Conservation (phyloP, 1,139 yeast species). For the Wickerhamomyces sp. region DNA sequence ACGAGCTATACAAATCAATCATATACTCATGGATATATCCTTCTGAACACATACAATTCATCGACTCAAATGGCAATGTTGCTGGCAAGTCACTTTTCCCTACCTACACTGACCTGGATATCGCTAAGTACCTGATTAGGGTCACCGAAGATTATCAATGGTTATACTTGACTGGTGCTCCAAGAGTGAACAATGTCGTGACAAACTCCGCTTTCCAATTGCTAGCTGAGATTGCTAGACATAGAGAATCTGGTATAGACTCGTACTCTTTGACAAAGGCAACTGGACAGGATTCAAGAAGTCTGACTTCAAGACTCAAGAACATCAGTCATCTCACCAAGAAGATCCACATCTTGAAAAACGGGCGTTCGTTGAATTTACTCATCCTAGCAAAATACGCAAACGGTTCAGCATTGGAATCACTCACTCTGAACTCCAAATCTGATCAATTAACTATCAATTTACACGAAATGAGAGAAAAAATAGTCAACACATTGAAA, state of each 20-base stretch:
- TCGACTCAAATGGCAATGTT: not conserved
- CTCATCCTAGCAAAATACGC: slow-evolving; percentile 44
- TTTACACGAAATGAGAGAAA: slow-evolving; percentile 31
- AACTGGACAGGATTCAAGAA: slow-evolving; percentile 69
- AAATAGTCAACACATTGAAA: slow-evolving; percentile 52
- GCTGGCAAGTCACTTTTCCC: not conserved
- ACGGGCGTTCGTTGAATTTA: slow-evolving; percentile 47
- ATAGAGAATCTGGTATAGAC: slow-evolving; percentile 51
- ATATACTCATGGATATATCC: slow-evolving; percentile 32
- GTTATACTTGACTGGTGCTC: slow-evolving; percentile 36
- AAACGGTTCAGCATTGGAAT: slow-evolving; percentile 14
- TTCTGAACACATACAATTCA: slow-evolving; percentile 18
- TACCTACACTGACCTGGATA: slow-evolving; percentile 7
- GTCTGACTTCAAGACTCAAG: slow-evolving; percentile 59
- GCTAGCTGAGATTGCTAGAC: slow-evolving; percentile 45
- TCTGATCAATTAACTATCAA: slow-evolving; percentile 30
- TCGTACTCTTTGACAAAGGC: slow-evolving; percentile 50
- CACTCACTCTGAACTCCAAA: slow-evolving; percentile 3
- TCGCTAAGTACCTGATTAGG: slow-evolving; percentile 21
- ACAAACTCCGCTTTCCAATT: slow-evolving; percentile 41
- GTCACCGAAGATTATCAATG: slow-evolving; percentile 38
- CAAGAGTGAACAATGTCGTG: slow-evolving; percentile 35
- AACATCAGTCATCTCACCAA: slow-evolving; percentile 45
- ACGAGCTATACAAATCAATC: slow-evolving; percentile 26
- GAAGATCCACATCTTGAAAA: slow-evolving; percentile 36